A percentile compares a stretch with the other conserved stretches of the same genome.
These are phyloP conservation scores for Blepharisma stoltei DNA, from an alignment of 73 alveolate species.

Conservation along the genomic window DNA sequence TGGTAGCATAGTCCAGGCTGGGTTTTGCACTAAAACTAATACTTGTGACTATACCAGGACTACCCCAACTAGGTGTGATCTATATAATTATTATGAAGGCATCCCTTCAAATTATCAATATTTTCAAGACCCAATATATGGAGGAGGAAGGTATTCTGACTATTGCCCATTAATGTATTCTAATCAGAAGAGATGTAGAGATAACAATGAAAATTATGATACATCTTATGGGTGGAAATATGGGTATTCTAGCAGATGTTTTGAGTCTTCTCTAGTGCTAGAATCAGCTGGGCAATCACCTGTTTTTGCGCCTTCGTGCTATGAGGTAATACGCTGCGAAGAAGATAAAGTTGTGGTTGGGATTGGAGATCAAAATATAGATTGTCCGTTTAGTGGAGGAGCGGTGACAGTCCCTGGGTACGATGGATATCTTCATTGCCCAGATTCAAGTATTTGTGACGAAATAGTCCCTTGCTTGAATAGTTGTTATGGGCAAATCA, in stretches of 20 bases:
- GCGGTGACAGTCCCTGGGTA: not conserved
- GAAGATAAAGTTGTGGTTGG: not conserved
- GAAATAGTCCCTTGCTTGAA: not conserved
- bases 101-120: not conserved
- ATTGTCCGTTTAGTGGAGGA: not conserved
- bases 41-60: not conserved
- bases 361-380: not conserved
- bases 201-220: no score
- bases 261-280: not conserved
- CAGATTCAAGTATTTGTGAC: not conserved
- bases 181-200: no score
- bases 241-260: slow-evolving; percentile 1
- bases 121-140: not conserved
- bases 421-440: not conserved
- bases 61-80: not conserved
- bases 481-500: not conserved
- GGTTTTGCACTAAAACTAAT: not conserved
- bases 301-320: not conserved
- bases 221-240: no score
- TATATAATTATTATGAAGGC: not conserved
- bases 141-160: not conserved
- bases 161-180: no score
- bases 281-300: not conserved
- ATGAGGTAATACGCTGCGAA: not conserved
- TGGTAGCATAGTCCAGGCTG: not conserved